These are phyloP conservation scores for Russula abietina DNA, from an alignment of 768 basidiomycete genomes.

Conservation along the genomic window DNA sequence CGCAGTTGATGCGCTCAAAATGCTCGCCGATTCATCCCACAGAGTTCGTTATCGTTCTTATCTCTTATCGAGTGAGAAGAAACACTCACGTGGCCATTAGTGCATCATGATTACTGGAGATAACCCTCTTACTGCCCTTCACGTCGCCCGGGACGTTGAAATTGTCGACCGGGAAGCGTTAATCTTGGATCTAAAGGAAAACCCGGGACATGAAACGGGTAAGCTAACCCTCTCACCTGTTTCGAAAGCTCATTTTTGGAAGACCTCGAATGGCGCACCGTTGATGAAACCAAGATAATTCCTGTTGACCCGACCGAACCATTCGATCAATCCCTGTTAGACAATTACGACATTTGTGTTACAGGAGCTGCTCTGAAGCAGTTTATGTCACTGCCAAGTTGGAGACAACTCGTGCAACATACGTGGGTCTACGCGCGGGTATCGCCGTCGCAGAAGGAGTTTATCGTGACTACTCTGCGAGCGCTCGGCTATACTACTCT, in stretches of 20 bases:
- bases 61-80: slow-evolving; percentile 13
- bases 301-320: slow-evolving; percentile 76
- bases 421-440: slow-evolving; percentile 99
- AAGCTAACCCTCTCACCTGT: slow-evolving; percentile 27
- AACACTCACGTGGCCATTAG: slow-evolving; percentile 36
- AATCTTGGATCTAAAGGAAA: slow-evolving; percentile 86
- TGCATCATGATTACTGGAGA: slow-evolving; percentile 99
- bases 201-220: slow-evolving; percentile 65
- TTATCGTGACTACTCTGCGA: slow-evolving; percentile 87
- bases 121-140: slow-evolving; percentile 93
- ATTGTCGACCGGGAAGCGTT: slow-evolving; percentile 94
- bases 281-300: slow-evolving; percentile 88
- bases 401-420: slow-evolving; percentile 81
- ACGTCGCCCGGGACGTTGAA: slow-evolving; percentile 94
- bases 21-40: slow-evolving; percentile 94
- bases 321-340: slow-evolving; percentile 69
- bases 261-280: slow-evolving; percentile 87
- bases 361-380: slow-evolving; percentile 93
- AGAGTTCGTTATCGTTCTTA: slow-evolving; percentile 52
- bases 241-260: slow-evolving; percentile 5
- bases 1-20: slow-evolving; percentile 83
- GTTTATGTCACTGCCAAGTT: slow-evolving; percentile 62
- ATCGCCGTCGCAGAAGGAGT: slow-evolving; percentile 92
- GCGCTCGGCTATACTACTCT: slow-evolving; percentile 85
- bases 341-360: slow-evolving; percentile 91